Percentiles rank a stretch among this genome's conserved stretches.
phyloP scores from a whole-genome alignment of 257 asterid genomes.

The Solanum verrucosum region DNA sequence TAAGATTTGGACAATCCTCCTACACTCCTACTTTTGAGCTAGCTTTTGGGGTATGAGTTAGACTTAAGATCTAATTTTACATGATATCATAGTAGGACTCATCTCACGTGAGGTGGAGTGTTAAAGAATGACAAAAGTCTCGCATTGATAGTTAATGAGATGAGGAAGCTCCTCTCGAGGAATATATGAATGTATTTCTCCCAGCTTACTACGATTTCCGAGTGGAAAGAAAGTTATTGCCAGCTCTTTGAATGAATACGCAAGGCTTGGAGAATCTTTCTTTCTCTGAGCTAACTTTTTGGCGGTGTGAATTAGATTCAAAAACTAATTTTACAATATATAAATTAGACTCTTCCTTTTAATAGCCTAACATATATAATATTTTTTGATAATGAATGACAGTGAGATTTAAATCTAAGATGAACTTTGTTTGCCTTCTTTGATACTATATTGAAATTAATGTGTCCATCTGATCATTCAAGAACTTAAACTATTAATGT shows the following conservation, averaged over 20 bases:
- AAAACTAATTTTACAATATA: not conserved
- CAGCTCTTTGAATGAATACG: no score
- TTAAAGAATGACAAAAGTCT: no score
- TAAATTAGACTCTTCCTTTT: not conserved
- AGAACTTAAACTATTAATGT: not conserved
- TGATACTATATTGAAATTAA: not conserved
- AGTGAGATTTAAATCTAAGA: not conserved
- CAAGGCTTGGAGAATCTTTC: not conserved
- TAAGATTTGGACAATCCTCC: not conserved
- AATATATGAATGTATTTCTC: no score
- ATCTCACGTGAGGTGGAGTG: not conserved
- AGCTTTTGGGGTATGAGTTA: no score
- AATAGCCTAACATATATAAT: not conserved
- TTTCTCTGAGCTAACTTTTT: not conserved
- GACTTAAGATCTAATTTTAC: no score
- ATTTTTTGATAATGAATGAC: not conserved
- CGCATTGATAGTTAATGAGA: no score
- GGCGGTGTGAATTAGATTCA: not conserved
- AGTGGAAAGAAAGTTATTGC: no score
- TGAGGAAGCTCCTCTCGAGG: not conserved
- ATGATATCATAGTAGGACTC: no score
- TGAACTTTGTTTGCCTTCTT: not conserved
- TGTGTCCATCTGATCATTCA: not conserved
- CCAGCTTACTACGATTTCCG: no score
- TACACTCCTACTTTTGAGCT: not conserved